Conservation (phyloP, 139 green algal genomes). For the Coelastrella sp. region DNA sequence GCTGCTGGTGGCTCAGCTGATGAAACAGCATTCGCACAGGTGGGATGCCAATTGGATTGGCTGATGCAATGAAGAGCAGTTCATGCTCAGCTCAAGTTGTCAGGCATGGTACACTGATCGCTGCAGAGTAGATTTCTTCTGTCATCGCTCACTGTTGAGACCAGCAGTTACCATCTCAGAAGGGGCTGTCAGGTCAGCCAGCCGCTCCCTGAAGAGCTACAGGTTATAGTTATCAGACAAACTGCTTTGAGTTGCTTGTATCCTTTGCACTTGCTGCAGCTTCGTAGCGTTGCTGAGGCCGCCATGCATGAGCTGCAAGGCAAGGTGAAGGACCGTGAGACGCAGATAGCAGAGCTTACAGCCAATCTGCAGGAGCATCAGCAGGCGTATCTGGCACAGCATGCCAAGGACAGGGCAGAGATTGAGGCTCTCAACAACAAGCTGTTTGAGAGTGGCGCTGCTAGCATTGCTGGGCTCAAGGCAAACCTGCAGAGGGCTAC, state of each 20-base stretch:
- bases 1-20: constrained; percentile 35
- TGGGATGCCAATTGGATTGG: constrained; percentile 43
- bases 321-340: constrained; percentile 62
- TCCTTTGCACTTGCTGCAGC: constrained; percentile 24
- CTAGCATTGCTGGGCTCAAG: constrained; percentile 43
- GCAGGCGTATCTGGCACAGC: constrained; percentile 55
- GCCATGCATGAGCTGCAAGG: constrained; percentile 73
- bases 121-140: no score
- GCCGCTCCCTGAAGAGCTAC: not conserved
- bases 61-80: no score
- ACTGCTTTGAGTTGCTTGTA: not conserved
- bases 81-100: no score
- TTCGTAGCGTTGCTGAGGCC: constrained; percentile 72
- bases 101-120: no score
- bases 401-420: constrained; percentile 60
- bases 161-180: no score
- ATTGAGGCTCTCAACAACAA: constrained; percentile 71
- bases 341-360: constrained; percentile 40
- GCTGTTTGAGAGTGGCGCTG: constrained; percentile 62
- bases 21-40: constrained; percentile 54
- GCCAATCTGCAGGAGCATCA: constrained; percentile 58
- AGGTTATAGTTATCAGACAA: not conserved
- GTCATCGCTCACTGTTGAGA: no score
- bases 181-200: no score
- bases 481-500: not conserved